phyloP scores from a whole-genome alignment of 1,284 basidiomycete genomes.

The Fomitopsis pinicola region DNA sequence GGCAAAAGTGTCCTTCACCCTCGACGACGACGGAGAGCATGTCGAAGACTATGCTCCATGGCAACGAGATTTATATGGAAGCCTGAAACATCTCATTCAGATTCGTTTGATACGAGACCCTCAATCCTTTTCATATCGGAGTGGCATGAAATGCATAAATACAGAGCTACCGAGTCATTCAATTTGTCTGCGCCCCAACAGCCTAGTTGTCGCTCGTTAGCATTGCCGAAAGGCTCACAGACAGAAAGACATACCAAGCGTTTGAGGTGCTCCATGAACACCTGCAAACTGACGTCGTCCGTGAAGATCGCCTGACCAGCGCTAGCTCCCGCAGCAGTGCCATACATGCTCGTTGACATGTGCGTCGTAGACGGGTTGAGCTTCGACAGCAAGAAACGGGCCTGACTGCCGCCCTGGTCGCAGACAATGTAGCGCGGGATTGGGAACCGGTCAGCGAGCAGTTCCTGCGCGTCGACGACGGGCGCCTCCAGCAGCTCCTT shows the following conservation, averaged over 20 bases:
- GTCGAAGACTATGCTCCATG: no score
- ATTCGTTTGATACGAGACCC: no score
- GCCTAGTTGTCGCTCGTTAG: not conserved
- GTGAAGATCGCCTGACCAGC: constrained; percentile 95
- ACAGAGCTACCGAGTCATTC: not conserved
- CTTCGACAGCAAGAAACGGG: constrained; percentile 94
- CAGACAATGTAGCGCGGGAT: constrained; percentile 98
- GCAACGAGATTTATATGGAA: no score
- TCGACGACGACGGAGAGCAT: no score
- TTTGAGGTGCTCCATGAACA: constrained; percentile 95
- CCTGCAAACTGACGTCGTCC: constrained; percentile 96
- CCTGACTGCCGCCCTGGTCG: constrained; percentile 97
- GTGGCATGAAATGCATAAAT: not conserved
- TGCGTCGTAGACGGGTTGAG: constrained; percentile 98
- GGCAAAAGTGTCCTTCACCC: no score
- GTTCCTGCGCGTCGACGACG: constrained; percentile 78
- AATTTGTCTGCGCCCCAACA: not conserved
- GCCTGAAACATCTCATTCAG: no score
- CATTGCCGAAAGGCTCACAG: not conserved
- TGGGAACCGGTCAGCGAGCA: constrained; percentile 93
- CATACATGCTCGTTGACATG: constrained; percentile 88
- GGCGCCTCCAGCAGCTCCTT: constrained; percentile 91
- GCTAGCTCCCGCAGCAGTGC: constrained; percentile 56
- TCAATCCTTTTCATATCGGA: not conserved
- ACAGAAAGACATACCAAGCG: constrained; percentile 56